Percentiles rank a stretch among this genome's conserved stretches.
Evolutionary conservation across 2,329 filamentous ascomycete species (phyloP).

Genomic region (Claviceps citrina): DNA sequence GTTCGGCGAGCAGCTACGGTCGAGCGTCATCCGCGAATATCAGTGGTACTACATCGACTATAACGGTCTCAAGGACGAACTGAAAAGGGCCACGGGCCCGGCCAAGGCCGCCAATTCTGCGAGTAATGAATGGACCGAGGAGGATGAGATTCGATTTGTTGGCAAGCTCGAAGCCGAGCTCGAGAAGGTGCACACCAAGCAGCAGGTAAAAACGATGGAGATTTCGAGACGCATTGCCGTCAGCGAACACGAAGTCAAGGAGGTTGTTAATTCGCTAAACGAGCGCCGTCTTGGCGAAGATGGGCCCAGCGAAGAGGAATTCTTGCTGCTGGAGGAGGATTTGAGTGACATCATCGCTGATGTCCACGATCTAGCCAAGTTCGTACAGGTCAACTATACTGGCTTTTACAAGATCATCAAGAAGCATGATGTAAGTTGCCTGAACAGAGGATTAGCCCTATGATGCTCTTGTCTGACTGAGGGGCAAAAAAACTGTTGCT

Average conservation of each 20-base stretch:
- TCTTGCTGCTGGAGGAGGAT: slow-evolving; percentile 83
- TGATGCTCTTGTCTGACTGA: too few species aligned
- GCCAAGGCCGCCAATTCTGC: slow-evolving; percentile 25
- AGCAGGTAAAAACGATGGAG: slow-evolving; percentile 92
- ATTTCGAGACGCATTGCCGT: slow-evolving; percentile 80
- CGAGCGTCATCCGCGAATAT: slow-evolving; percentile 92
- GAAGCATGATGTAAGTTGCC: slow-evolving; percentile 72
- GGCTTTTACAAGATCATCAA: slow-evolving; percentile 99
- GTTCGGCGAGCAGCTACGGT: slow-evolving; percentile 94
- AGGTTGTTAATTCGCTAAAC: slow-evolving; percentile 65
- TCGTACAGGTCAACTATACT: slow-evolving; percentile 95
- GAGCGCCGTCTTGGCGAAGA: slow-evolving; percentile 41
- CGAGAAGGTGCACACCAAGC: slow-evolving; percentile 94
- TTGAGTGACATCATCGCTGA: slow-evolving; percentile 96
- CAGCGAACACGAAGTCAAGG: slow-evolving; percentile 76
- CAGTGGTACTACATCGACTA: slow-evolving; percentile 98
- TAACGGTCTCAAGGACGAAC: slow-evolving; percentile 74
- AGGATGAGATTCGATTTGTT: slow-evolving; percentile 82
- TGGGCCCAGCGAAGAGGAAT: slow-evolving; percentile 74
- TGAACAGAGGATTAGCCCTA: neutral
- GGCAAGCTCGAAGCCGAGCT: slow-evolving; percentile 76
- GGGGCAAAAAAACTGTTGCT: neutral
- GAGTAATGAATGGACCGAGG: slow-evolving; percentile 65
- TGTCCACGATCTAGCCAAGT: slow-evolving; percentile 94
- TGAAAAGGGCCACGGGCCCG: slow-evolving; percentile 56